Evolutionary conservation across 1,284 basidiomycete genomes (phyloP).

Genomic region (Agroathelia rolfsii): DNA sequence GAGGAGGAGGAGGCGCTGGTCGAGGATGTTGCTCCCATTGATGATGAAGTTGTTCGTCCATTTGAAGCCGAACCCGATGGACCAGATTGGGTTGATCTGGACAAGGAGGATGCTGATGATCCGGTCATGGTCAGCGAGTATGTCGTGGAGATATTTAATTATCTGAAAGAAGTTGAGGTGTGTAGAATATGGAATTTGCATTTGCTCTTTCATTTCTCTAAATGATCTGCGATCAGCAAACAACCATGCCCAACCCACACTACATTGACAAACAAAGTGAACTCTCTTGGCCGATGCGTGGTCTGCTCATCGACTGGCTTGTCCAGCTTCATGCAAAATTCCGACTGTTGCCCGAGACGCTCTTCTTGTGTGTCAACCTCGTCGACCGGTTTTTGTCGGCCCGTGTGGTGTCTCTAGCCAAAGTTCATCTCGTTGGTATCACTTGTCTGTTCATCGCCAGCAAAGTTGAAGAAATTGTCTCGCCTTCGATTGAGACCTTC

Average conservation of each 20-base stretch:
- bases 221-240: constrained; percentile 37
- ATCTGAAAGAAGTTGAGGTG: constrained; percentile 75
- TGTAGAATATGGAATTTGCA: too few relatives aligned
- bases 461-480: constrained; percentile 94
- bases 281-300: constrained; percentile 90
- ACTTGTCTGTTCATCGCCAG: constrained; percentile 90
- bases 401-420: constrained; percentile 83
- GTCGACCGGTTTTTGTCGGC: constrained; percentile 94
- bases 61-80: constrained; percentile 51
- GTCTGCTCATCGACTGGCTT: constrained; percentile 94
- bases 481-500: constrained; percentile 84
- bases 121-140: constrained; percentile 97
- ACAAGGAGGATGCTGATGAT: constrained; percentile 89
- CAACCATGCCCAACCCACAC: constrained; percentile 77
- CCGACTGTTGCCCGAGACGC: constrained; percentile 88
- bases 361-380: constrained; percentile 92
- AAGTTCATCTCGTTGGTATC: constrained; percentile 92
- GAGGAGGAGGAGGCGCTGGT: constrained; percentile 17
- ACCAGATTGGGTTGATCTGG: constrained; percentile 79
- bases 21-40: constrained; percentile 26
- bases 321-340: constrained; percentile 94
- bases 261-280: constrained; percentile 91
- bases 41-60: constrained; percentile 29
- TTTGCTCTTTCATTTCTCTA: constrained; percentile 3
- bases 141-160: constrained; percentile 88